Evolutionary conservation across 192 early-diverging fungal genomes (phyloP), one percentile per base, ranked within the genome.

Genomic region (Physocladia obscura): DNA sequence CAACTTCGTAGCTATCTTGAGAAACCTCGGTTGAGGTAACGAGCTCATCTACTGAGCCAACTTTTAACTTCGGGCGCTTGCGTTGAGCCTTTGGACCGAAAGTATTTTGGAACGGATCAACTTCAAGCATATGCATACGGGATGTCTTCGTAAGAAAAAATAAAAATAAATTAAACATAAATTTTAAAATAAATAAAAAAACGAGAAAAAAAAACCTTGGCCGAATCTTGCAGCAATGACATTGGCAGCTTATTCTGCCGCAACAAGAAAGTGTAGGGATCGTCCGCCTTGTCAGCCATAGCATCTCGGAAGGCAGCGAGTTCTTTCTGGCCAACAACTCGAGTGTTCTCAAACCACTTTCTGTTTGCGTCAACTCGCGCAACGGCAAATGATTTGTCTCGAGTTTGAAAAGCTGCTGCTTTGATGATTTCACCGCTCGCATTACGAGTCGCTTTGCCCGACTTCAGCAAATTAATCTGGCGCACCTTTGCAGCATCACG

Each of bases 341-440:
- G 84, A 19, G 97, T 99, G 81, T 99, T 99, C 67, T 91, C 94
- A 72, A 97, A 99, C 95, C 95, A 99, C 69, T 91, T 89, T 79
- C 97, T 85, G 81, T 99, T 94, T 51, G 95, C 91, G 67, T 91
- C 92, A 8, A 99, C 91, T 69, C 94, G 88, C 17, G 91, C 93
- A 21, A 86, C 77, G 13, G 88, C 81, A 2, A 89, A 91, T 19
- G 89, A 84, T 21, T 81, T 64, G 49, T 85, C 63, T 49, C 82
- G 82, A 62, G 83, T 88, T 86, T 99, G 97, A 75, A 89, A 99
- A 27, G 79, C 83, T 4, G 94, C 97, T 2, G 87, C 93, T 80
- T 97, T 92, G 77, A 99, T 83, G 62, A 97, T 87, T 65, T 93
- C 89, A 58, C 97, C 97, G 67, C 91, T 85, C 57, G 86, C 68